These are phyloP conservation scores for Penicillium flavigenum DNA, from an alignment of 495 filamentous ascomycete species.

Conservation along the genomic window DNA sequence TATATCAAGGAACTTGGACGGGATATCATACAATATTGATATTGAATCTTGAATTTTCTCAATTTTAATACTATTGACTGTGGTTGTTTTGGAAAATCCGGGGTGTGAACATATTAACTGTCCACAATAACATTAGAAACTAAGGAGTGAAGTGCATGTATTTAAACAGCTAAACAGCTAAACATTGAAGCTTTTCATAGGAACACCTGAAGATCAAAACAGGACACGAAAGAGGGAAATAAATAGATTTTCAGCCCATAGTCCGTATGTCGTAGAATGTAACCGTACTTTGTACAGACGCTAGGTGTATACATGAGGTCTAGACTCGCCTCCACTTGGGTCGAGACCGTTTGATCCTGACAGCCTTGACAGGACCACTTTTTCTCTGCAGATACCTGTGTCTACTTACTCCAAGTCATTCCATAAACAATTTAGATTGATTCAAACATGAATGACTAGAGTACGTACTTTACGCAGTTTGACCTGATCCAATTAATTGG, in stretches of 20 bases:
- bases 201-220: not conserved
- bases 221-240: not conserved
- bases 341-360: constrained; percentile 1
- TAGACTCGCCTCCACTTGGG: constrained; percentile 11
- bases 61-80: not conserved
- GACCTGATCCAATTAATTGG: not conserved
- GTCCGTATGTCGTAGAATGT: not conserved
- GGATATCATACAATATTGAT: no score
- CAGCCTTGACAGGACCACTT: not conserved
- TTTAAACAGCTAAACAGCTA: not conserved
- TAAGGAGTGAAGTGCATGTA: not conserved
- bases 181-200: not conserved
- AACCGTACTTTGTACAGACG: not conserved
- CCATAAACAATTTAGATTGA: not conserved
- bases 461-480: not conserved
- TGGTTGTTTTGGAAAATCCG: no score
- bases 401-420: not conserved
- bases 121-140: no score
- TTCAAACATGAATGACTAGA: not conserved
- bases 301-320: not conserved
- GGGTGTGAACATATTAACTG: no score
- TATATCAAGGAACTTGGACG: not conserved
- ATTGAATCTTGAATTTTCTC: not conserved
- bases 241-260: not conserved
- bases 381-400: not conserved